Evolutionary conservation across 176 grass and related monocot species (phyloP).

Genomic region (barley (Hordeum vulgare)): DNA sequence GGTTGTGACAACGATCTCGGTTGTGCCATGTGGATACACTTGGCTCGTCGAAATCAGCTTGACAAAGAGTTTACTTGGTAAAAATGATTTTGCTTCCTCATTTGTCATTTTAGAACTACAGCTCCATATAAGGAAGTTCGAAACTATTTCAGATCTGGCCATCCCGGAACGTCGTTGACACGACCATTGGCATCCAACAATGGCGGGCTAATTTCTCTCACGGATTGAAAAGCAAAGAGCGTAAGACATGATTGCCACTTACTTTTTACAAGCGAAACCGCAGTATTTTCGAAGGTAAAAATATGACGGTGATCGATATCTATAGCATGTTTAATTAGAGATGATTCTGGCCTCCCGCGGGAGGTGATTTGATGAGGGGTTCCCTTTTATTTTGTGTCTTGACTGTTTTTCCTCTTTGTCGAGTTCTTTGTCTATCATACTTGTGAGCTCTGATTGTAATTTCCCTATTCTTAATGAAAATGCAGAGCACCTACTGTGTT

Average conservation of each 20-base stretch:
- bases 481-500: neutral
- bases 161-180: neutral
- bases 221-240: too few relatives aligned
- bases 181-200: neutral
- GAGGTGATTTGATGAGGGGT: too few relatives aligned
- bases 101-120: neutral
- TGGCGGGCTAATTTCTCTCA: neutral
- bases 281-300: neutral
- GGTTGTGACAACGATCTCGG: neutral
- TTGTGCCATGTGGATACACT: neutral
- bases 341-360: too few relatives aligned
- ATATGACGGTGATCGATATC: neutral
- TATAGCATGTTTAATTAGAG: neutral
- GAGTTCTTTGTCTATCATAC: neutral
- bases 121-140: neutral
- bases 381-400: too few relatives aligned
- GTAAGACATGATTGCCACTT: too few relatives aligned
- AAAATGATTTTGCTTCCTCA: neutral
- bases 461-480: neutral
- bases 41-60: neutral
- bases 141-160: neutral
- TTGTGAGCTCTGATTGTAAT: too few relatives aligned
- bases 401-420: neutral
- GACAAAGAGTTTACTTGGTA: too few relatives aligned
- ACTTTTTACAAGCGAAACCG: too few relatives aligned